Evolutionary conservation across 2,329 filamentous ascomycete species (phyloP).

Genomic region (Scedosporium apiospermum): DNA sequence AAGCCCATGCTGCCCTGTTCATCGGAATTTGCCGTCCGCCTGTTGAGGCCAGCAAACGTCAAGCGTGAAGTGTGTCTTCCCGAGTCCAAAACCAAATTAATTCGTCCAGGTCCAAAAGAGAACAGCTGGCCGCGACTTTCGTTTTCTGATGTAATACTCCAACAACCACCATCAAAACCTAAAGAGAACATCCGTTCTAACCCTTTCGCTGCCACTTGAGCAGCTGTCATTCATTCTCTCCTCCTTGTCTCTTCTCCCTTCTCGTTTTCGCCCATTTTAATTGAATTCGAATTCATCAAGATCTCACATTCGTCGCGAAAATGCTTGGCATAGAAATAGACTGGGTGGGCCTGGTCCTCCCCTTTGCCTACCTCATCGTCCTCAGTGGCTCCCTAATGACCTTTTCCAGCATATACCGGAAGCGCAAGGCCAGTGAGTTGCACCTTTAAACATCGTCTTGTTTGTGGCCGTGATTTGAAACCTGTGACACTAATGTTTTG

Average conservation of each 20-base stretch:
- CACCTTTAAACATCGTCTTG: conserved; percentile 4
- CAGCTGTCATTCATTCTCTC: conserved; percentile 3
- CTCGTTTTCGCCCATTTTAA: neutral
- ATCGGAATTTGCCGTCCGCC: neutral
- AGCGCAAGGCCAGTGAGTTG: conserved; percentile 70
- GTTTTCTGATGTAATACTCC: conserved; percentile 1
- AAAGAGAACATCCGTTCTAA: conserved; percentile 7
- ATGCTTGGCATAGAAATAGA: conserved; percentile 50
- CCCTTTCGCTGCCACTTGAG: neutral
- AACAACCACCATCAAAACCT: neutral
- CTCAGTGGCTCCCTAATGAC: conserved; percentile 81
- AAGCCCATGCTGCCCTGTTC: neutral
- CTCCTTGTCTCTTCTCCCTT: neutral
- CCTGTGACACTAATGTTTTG: conserved; percentile 8
- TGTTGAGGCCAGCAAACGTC: conserved; percentile 1
- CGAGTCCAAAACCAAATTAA: neutral
- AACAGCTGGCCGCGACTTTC: conserved; percentile 6
- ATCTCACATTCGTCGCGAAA: conserved; percentile 11
- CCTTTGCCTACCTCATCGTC: conserved; percentile 81
- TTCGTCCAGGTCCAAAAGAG: neutral
- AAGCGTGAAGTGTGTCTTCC: neutral
- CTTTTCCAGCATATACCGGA: conserved; percentile 88
- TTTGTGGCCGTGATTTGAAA: neutral
- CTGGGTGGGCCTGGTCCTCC: conserved; percentile 79
- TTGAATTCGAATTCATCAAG: neutral